These are phyloP conservation scores for Thermomucor indicae-seudaticae DNA, from an alignment of 371 early-diverging fungal species.

Conservation along the genomic window DNA sequence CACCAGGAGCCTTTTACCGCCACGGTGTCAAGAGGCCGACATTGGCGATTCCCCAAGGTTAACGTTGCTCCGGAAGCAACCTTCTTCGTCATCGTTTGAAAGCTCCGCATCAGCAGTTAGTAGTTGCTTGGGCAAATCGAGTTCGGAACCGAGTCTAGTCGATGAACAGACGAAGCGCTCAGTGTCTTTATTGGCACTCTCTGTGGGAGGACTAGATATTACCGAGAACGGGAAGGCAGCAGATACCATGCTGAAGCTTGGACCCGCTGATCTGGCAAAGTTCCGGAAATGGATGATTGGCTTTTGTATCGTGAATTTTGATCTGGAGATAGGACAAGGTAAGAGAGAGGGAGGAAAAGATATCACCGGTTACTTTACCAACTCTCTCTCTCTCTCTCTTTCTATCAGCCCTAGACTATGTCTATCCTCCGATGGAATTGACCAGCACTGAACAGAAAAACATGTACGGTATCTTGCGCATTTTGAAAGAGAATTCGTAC, in stretches of 20 bases:
- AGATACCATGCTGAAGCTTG: conserved; percentile 20
- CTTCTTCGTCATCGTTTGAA: conserved; percentile 16
- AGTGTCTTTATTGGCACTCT: neutral
- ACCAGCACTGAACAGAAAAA: conserved; percentile 74
- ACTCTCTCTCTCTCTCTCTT: neutral
- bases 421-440: conserved; percentile 82
- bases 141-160: conserved; percentile 24
- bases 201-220: conserved; percentile 21
- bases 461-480: conserved; percentile 51
- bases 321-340: conserved; percentile 91
- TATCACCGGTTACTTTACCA: neutral
- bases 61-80: conserved; percentile 22
- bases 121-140: conserved; percentile 16
- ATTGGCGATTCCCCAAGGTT: conserved; percentile 32
- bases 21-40: conserved; percentile 26
- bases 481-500: neutral
- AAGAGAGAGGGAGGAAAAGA: conserved; percentile 3
- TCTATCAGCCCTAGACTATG: conserved; percentile 68
- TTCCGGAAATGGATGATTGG: conserved; percentile 84
- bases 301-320: conserved; percentile 92
- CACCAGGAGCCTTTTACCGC: neutral
- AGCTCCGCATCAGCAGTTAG: no score
- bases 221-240: conserved; percentile 25
- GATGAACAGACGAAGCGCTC: conserved; percentile 7
- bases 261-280: conserved; percentile 39